Base-by-base conservation (phyloP, 2,329 filamentous ascomycete genomes). In the Fusarium keratoplasticum region DNA sequence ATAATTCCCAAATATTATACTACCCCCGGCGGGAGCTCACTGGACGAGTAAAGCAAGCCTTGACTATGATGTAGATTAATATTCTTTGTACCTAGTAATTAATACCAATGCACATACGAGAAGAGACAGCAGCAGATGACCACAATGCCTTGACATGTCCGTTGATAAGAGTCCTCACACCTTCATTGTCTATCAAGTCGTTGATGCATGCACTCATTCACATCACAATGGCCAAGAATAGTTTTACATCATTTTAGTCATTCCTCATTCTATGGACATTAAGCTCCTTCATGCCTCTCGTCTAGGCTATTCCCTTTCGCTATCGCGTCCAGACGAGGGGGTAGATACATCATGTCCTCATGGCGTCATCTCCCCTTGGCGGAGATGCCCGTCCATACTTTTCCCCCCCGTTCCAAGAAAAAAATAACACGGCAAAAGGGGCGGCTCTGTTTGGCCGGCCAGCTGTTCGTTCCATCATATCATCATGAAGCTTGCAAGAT, bases 381-480 rank as follows among this genome's bases (percentile, higher is more conserved):
- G 54, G 14, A 64, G 33, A 40, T 69, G 42, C 52, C 42, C 42
- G 25, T 38, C 47, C 20, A 55, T 64, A 33, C 61, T 44, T 60
- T 57, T 66, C 38, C 62, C 63, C 33, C 40, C 58, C 61, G 25
- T 64, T 66, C 63, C 70, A 72, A 76, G 50, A 63, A 65, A 72
- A 67, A 62, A 67, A 65, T 74, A 76, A 74, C 77, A 78, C 69
- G 68, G 69, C 65, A 73, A 70, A 54, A 65, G 38, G 36, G 61
- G 60, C 65, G 76, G 77, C 77, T 63, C 77, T 79, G 77, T 78
- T 76, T 76, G 64, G 74, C 77, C 75, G 61, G 42, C 61, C 70
- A 61, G 70, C 72, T 76, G 68, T 75, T 79, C 77, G 62, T 79
- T 79, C 73, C 77, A 73, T 79, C 77, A 68, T 79, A 77, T 79